A percentile compares a stretch with the other conserved stretches of the same genome.
These are phyloP conservation scores for Solanum ossicruentum DNA, from an alignment of 257 asterid species.

Conservation along the genomic window DNA sequence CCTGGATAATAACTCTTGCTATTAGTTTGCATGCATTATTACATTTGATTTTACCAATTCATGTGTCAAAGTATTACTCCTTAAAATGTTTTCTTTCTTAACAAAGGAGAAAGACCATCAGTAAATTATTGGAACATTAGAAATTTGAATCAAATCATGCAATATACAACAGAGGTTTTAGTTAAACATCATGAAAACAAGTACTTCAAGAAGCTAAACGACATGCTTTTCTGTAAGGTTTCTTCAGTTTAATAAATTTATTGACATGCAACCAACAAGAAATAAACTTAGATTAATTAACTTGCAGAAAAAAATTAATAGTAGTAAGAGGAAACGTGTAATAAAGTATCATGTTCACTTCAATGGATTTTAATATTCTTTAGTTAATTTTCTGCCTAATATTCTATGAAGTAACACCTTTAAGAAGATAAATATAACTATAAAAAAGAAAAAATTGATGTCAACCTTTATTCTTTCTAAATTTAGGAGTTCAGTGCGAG, in stretches of 20 bases:
- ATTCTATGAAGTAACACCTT: neutral
- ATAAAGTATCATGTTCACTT: neutral
- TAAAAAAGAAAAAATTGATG: neutral
- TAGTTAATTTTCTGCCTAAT: neutral
- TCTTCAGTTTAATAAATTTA: neutral
- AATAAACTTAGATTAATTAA: neutral
- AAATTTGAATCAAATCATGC: neutral
- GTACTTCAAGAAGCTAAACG: neutral
- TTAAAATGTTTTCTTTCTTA: neutral
- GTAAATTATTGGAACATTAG: neutral
- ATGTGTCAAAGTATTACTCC: neutral
- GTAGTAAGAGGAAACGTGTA: neutral
- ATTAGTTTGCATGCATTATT: neutral
- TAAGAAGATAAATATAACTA: neutral
- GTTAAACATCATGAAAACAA: neutral
- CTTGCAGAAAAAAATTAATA: neutral
- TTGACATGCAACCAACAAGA: neutral
- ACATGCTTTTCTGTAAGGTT: neutral
- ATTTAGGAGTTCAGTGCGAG: neutral
- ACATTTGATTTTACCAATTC: neutral
- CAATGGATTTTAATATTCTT: neutral
- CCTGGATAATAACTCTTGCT: neutral
- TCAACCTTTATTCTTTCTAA: neutral
- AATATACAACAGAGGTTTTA: neutral
- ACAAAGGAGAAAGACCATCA: neutral